These are phyloP conservation scores for Saccharomycopsis hybrid DNA, from an alignment of 1,139 yeast genomes.

Conservation along the genomic window DNA sequence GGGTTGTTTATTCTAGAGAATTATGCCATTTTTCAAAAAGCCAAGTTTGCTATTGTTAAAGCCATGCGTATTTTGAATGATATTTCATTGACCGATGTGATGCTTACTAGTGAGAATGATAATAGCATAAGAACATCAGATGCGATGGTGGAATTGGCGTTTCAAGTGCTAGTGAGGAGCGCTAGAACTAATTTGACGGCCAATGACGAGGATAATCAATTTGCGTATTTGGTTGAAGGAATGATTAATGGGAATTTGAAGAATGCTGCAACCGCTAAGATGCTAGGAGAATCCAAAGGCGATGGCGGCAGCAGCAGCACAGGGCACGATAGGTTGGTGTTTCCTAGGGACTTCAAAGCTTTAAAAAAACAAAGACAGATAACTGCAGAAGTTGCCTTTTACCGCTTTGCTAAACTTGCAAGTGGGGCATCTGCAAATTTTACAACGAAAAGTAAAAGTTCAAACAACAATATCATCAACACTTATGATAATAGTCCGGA, in stretches of 20 bases:
- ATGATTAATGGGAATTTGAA: not conserved
- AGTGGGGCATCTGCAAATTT: too few relatives aligned
- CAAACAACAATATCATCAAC: not conserved
- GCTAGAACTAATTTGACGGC: not conserved
- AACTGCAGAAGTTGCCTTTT: conserved; percentile 1
- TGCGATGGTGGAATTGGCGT: not conserved
- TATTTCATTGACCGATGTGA: conserved; percentile 29
- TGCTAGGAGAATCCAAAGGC: too few relatives aligned
- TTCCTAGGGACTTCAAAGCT: conserved; percentile 14
- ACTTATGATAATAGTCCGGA: not conserved
- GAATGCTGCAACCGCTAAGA: not conserved
- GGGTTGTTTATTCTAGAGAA: conserved; percentile 34
- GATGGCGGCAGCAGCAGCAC: too few relatives aligned
- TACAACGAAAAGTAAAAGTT: too few relatives aligned
- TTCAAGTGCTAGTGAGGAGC: conserved; percentile 1
- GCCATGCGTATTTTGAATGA: conserved; percentile 28
- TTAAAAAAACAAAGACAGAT: not conserved
- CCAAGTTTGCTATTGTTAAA: conserved; percentile 23
- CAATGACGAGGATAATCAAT: not conserved
- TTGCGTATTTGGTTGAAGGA: not conserved
- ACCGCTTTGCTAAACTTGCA: conserved; percentile 8
- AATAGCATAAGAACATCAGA: not conserved
- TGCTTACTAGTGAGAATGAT: conserved; percentile 10
- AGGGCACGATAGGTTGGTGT: conserved; percentile 3
- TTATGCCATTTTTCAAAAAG: conserved; percentile 31